Evolutionary conservation across 306 rosid species (phyloP), one percentile per base, ranked within the genome.

Genomic region (Alnus glutinosa): DNA sequence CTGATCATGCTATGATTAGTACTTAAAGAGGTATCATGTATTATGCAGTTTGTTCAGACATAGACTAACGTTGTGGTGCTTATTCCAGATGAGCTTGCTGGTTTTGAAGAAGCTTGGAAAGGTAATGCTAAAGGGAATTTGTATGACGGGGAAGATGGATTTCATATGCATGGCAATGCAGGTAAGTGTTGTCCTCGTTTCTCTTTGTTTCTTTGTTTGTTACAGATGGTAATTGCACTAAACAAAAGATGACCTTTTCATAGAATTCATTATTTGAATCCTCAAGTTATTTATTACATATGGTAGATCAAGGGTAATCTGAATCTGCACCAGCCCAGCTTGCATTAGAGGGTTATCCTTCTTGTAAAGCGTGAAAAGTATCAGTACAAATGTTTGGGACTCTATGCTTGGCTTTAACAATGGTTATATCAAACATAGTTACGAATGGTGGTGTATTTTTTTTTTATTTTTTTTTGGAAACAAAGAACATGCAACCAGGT

Each of bases 41-140:
- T 50, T 64, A 44, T 28, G 57, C 32, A 42, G 16, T 23, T 48
- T 11, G 28, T 19, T 15, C 42, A 51, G 46, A 46, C 13, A 12
- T 34, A 0, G 72, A 61, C 4, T 36, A 37, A 69, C 54, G 11
- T 32, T 66, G 19, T 7, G 54, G 10, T 58, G 23, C 16, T 72
- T 79, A 52, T 62, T 54, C 47, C 88, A 92, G 98, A 88, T 57
- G 98, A 92, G 77, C 93, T 95, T 77, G 74, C 83, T 71, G 85
- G 90, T 55, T 95, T 95, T 63, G 98, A 92, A 82, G 89, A 81
- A 75, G 80, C 90, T 14, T 95, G 98, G 98, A 84, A 85, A 68
- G 86, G 80, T 75, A 92, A 89, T 55, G 81, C 75, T 71, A 76
- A 72, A 67, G 87, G 82, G 46, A 69, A 69, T 11, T 55, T 85